A percentile compares a stretch with the other conserved stretches of the same genome.
These are phyloP conservation scores for Trichoderma atroviride DNA, from an alignment of 2,329 filamentous ascomycete species.

Conservation along the genomic window DNA sequence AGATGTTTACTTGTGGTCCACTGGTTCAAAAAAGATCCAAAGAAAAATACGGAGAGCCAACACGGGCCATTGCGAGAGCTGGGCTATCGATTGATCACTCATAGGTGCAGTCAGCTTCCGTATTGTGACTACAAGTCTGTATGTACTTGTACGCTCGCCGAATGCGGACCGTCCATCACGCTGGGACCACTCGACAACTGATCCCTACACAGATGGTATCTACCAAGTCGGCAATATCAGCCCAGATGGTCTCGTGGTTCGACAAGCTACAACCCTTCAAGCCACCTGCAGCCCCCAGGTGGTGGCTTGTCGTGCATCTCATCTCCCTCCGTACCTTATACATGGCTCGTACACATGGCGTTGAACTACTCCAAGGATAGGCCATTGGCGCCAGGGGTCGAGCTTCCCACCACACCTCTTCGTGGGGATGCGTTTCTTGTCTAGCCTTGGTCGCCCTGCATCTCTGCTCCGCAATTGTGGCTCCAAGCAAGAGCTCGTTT, in stretches of 20 bases:
- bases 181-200: neutral
- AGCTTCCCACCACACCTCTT: neutral
- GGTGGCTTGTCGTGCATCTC: slow-evolving; percentile 21
- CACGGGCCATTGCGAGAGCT: neutral
- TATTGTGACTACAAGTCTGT: neutral
- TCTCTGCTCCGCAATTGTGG: slow-evolving; percentile 24
- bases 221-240: slow-evolving; percentile 24
- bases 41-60: neutral
- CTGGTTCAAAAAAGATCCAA: neutral
- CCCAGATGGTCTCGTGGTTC: slow-evolving; percentile 23
- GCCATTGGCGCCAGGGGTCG: slow-evolving; percentile 23
- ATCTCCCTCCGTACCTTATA: slow-evolving; percentile 5
- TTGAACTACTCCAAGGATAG: slow-evolving; percentile 2
- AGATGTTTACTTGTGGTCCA: slow-evolving; percentile 1
- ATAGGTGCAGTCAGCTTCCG: neutral
- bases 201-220: too few species aligned
- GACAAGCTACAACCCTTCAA: slow-evolving; percentile 23
- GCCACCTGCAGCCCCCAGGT: slow-evolving; percentile 20
- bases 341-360: slow-evolving; percentile 5
- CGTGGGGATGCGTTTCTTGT: slow-evolving; percentile 1
- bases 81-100: neutral
- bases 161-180: slow-evolving; percentile 1
- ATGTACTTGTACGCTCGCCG: neutral
- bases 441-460: slow-evolving; percentile 20
- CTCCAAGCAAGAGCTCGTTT: slow-evolving; percentile 9